Conservation (phyloP, 164 flowering plant genomes). For the Piper betle region DNA sequence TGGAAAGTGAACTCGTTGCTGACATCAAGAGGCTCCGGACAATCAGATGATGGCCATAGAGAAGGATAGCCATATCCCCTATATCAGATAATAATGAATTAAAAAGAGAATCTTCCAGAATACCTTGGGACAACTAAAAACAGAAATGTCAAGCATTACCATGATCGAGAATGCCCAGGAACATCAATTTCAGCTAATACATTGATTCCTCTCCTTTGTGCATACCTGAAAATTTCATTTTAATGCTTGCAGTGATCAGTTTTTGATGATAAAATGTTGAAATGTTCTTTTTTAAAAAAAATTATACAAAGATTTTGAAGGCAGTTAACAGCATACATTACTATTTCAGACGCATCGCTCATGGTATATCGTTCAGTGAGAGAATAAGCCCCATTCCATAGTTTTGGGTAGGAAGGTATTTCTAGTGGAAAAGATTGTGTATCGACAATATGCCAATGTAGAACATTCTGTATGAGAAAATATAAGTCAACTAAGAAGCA, state of each 20-base stretch:
- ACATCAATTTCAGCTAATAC: constrained; percentile 85
- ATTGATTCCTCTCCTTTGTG: constrained; percentile 56
- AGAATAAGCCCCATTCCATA: constrained; percentile 85
- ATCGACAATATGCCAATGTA: constrained; percentile 96
- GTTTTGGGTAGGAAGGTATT: constrained; percentile 82
- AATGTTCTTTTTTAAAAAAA: background rate
- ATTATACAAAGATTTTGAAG: background rate
- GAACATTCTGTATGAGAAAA: constrained; percentile 49
- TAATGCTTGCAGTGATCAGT: background rate
- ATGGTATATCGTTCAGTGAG: constrained; percentile 57
- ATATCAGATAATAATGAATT: constrained; percentile 8
- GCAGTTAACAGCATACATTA: constrained; percentile 31
- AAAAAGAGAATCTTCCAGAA: background rate
- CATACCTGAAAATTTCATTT: constrained; percentile 39
- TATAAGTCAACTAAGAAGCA: background rate
- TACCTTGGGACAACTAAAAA: background rate
- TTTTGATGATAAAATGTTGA: background rate
- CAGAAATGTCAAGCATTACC: constrained; percentile 22
- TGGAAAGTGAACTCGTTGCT: constrained; percentile 82
- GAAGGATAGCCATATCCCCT: constrained; percentile 91
- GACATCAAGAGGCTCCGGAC: constrained; percentile 88
- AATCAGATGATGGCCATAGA: constrained; percentile 65
- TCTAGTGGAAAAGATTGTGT: constrained; percentile 80
- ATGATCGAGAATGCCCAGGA: constrained; percentile 79
- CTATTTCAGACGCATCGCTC: constrained; percentile 74